Evolutionary conservation across 805 yeast species (phyloP).

Genomic region (Debaryomyces castellii): DNA sequence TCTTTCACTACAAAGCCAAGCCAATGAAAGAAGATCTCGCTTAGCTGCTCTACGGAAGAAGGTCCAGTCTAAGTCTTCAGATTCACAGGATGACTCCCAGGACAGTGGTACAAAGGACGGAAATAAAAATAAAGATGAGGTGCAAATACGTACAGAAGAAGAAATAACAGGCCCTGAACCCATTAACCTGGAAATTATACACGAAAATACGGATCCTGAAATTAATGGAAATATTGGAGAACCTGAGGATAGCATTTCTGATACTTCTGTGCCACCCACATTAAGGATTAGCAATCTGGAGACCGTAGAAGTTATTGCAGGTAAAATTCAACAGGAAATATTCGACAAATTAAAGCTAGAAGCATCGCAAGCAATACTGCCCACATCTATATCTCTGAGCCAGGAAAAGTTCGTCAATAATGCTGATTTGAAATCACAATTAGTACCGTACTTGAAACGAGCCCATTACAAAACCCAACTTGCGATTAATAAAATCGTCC

Average conservation of each 20-base stretch:
- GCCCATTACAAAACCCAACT: slow-evolving; percentile 29
- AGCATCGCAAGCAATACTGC: slow-evolving; percentile 1
- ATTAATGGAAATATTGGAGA: not conserved
- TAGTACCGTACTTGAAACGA: slow-evolving; percentile 19
- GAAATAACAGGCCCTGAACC: too few relatives aligned
- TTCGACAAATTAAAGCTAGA: slow-evolving; percentile 13
- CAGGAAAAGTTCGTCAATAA: slow-evolving; percentile 16
- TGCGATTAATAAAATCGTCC: slow-evolving; percentile 25
- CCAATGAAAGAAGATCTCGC: slow-evolving; percentile 17
- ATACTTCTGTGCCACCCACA: slow-evolving; percentile 1
- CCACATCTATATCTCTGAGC: not conserved
- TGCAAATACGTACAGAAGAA: not conserved
- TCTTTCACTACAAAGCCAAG: slow-evolving; percentile 3
- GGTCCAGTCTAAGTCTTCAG: not conserved
- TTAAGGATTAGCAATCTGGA: slow-evolving; percentile 13
- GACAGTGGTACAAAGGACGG: too few relatives aligned
- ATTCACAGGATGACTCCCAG: not conserved
- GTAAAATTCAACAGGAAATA: slow-evolving; percentile 21
- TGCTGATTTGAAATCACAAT: slow-evolving; percentile 30
- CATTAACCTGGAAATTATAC: too few relatives aligned
- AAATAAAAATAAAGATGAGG: not conserved
- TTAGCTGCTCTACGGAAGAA: slow-evolving; percentile 16
- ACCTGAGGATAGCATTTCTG: not conserved
- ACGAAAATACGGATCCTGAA: not conserved
- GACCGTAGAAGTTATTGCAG: slow-evolving; percentile 27